Conservation (phyloP, 1,284 basidiomycete species). For the Heterobasidion annosum region DNA sequence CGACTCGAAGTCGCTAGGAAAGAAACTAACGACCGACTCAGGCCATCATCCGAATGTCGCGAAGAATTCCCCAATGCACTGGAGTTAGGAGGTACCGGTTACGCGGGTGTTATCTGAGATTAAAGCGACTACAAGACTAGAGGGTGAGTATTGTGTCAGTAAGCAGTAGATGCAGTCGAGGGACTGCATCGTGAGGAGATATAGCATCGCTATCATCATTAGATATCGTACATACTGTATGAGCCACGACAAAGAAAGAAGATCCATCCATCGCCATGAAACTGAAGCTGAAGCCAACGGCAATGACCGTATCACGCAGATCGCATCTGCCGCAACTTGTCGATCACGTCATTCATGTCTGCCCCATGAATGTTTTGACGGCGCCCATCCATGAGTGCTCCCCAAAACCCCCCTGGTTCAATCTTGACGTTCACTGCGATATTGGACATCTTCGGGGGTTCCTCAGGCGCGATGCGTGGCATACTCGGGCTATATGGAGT, state of each 20-base stretch:
- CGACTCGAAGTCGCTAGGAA: too few species aligned
- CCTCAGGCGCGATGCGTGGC: neutral
- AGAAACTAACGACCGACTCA: too few species aligned
- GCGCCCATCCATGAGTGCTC: conserved; percentile 12
- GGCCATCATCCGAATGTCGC: too few species aligned
- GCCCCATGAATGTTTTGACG: conserved; percentile 13
- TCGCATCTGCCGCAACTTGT: conserved; percentile 40
- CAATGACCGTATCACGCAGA: conserved; percentile 3
- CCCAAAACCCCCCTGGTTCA: conserved; percentile 14
- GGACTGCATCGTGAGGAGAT: neutral
- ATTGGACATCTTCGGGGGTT: conserved; percentile 5
- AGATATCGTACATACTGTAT: neutral
- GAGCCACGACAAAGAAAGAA: conserved; percentile 1
- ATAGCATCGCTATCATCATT: neutral
- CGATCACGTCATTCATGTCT: conserved; percentile 35
- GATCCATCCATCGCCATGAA: neutral
- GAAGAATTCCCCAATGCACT: too few species aligned
- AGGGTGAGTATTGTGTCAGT: neutral
- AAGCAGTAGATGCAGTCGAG: neutral
- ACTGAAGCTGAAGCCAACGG: too few species aligned
- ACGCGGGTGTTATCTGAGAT: neutral
- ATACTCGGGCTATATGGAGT: neutral
- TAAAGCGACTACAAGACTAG: neutral
- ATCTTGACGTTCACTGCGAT: conserved; percentile 18
- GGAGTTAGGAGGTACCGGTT: too few species aligned